These are phyloP conservation scores for Imleria badia DNA, from an alignment of 768 basidiomycete species.

Conservation along the genomic window DNA sequence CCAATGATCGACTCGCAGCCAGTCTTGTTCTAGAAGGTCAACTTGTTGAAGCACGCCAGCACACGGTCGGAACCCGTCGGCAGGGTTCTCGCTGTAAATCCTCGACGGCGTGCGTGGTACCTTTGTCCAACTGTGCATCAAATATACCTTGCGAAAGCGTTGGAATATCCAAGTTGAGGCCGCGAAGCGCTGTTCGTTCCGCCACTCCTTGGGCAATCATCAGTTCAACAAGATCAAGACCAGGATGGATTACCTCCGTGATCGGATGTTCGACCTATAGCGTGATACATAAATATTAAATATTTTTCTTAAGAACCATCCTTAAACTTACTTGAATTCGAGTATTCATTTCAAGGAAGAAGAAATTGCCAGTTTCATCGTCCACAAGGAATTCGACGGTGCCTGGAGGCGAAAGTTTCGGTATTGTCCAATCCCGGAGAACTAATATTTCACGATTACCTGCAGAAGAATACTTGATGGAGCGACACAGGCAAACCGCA, in stretches of 20 bases:
- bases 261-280: constrained; percentile 66
- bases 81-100: constrained; percentile 65
- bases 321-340: constrained; percentile 48
- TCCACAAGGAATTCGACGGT: constrained; percentile 70
- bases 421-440: background rate
- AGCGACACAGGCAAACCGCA: constrained; percentile 47
- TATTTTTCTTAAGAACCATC: background rate
- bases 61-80: constrained; percentile 53
- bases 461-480: constrained; percentile 57
- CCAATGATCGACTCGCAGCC: constrained; percentile 65
- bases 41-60: constrained; percentile 65
- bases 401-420: constrained; percentile 33
- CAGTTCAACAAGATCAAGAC: constrained; percentile 60
- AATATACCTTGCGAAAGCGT: constrained; percentile 42
- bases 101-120: constrained; percentile 47
- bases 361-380: constrained; percentile 51
- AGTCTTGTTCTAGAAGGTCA: constrained; percentile 39
- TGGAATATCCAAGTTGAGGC: constrained; percentile 15
- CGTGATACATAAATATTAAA: background rate
- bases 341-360: constrained; percentile 74
- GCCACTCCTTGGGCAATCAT: constrained; percentile 61
- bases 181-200: constrained; percentile 26
- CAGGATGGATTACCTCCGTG: constrained; percentile 54
- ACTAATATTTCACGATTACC: constrained; percentile 33
- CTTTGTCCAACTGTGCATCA: constrained; percentile 20